Percentiles rank a stretch among this genome's conserved stretches.
These are phyloP conservation scores for Scleroderma citrinum DNA, from an alignment of 768 basidiomycete genomes.

Conservation along the genomic window DNA sequence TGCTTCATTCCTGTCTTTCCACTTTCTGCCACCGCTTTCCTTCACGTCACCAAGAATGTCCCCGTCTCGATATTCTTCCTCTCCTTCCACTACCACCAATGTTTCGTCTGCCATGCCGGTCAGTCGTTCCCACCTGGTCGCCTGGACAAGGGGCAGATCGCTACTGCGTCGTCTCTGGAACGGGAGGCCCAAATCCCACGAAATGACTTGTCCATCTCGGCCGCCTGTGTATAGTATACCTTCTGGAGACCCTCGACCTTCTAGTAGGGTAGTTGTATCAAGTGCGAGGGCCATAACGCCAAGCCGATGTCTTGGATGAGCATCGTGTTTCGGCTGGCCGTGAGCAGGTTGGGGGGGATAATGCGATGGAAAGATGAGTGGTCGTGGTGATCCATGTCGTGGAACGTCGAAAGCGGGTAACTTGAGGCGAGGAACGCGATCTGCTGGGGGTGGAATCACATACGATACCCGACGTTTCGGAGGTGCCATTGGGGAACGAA, in stretches of 20 bases:
- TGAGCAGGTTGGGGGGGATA: constrained; percentile 15
- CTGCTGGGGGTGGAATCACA: constrained; percentile 70
- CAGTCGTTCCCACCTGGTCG: constrained; percentile 67
- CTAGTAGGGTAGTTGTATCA: constrained; percentile 73
- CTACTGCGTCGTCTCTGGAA: constrained; percentile 41
- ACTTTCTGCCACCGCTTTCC: constrained; percentile 30
- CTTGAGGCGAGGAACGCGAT: constrained; percentile 56
- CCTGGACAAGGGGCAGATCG: constrained; percentile 17
- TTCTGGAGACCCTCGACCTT: constrained; percentile 60
- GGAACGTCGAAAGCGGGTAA: constrained; percentile 62
- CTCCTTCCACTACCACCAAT: constrained; percentile 55
- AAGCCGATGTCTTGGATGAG: constrained; percentile 78
- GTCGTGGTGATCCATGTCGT: constrained; percentile 62
- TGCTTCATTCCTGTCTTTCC: constrained; percentile 24
- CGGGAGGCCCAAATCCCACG: constrained; percentile 77
- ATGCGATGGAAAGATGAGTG: constrained; percentile 50
- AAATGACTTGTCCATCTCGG: constrained; percentile 80
- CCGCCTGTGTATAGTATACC: constrained; percentile 91
- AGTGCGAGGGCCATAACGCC: constrained; percentile 85
- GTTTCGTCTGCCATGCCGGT: constrained; percentile 79
- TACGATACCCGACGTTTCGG: constrained; percentile 76
- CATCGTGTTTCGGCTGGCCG: constrained; percentile 11
- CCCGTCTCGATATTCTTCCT: constrained; percentile 67
- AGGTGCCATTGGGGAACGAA: constrained; percentile 32
- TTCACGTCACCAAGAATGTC: constrained; percentile 73